Percentiles rank a stretch among this genome's conserved stretches.
These are phyloP conservation scores for Talaromyces stipitatus DNA, from an alignment of 495 filamentous ascomycete species.

Conservation along the genomic window DNA sequence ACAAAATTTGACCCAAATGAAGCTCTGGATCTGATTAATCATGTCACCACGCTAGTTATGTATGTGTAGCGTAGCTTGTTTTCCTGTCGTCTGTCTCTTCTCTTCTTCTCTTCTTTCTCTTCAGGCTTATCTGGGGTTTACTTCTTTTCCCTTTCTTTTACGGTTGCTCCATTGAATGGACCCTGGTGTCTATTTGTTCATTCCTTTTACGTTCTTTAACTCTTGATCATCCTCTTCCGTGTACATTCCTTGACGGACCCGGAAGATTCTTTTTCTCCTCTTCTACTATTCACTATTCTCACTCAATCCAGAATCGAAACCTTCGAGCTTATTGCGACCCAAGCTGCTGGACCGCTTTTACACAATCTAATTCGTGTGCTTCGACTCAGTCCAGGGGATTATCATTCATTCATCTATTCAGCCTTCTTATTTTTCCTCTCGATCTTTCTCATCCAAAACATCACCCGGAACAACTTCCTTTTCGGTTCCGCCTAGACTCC, in stretches of 20 bases:
- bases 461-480: background rate
- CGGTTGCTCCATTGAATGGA: background rate
- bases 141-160: background rate
- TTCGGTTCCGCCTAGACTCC: background rate
- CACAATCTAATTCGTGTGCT: background rate
- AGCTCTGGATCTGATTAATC: background rate
- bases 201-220: background rate
- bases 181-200: conserved; percentile 1
- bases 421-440: background rate
- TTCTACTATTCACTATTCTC: background rate
- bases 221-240: background rate
- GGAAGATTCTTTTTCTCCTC: background rate
- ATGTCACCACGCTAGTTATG: background rate
- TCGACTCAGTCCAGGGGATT: background rate
- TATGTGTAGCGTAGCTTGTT: background rate
- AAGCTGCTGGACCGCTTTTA: background rate
- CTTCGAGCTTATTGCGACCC: background rate
- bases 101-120: background rate
- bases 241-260: background rate
- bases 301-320: background rate
- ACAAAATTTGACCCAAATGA: background rate
- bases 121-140: background rate
- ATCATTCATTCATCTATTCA: background rate
- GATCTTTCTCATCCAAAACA: background rate
- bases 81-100: background rate